These are phyloP conservation scores for Metarhizium humberi DNA, from an alignment of 2,329 filamentous ascomycete genomes.

Conservation along the genomic window DNA sequence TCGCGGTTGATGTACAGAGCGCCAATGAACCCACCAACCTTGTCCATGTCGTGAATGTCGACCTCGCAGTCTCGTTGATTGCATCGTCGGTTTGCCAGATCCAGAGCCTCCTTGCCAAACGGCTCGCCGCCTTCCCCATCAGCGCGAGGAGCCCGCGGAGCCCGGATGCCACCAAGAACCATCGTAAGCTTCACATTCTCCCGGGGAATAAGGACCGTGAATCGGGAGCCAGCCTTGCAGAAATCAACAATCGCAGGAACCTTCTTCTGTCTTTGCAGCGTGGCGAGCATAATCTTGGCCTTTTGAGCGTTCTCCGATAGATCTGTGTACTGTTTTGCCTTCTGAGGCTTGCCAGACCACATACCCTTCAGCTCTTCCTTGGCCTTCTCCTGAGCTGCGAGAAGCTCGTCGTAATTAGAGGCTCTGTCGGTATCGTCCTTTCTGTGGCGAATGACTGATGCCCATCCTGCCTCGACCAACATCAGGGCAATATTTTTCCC, in stretches of 20 bases:
- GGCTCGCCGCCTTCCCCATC: constrained; percentile 77
- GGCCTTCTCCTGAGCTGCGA: constrained; percentile 71
- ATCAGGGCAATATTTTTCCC: constrained; percentile 79
- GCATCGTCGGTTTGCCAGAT: constrained; percentile 79
- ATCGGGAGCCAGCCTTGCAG: constrained; percentile 93
- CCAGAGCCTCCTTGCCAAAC: constrained; percentile 88
- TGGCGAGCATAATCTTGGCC: constrained; percentile 85
- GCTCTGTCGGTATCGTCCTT: constrained; percentile 92
- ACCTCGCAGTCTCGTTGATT: constrained; percentile 95
- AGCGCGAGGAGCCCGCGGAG: constrained; percentile 71
- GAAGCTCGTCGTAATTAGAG: constrained; percentile 83
- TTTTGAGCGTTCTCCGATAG: constrained; percentile 90
- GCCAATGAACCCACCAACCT: constrained; percentile 94
- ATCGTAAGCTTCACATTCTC: constrained; percentile 93
- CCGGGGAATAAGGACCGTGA: constrained; percentile 82
- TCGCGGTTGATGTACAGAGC: constrained; percentile 89
- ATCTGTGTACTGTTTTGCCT: constrained; percentile 74
- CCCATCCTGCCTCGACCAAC: constrained; percentile 88
- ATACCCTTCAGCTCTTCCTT: constrained; percentile 88
- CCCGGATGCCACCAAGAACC: constrained; percentile 86
- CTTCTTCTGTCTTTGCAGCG: constrained; percentile 82
- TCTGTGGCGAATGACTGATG: constrained; percentile 87
- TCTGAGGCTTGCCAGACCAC: constrained; percentile 84
- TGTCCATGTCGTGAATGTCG: constrained; percentile 90
- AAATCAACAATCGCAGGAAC: constrained; percentile 93